These are phyloP conservation scores for Wallacemonas sp. DNA, from an alignment of 208 protist species.

Conservation along the genomic window DNA sequence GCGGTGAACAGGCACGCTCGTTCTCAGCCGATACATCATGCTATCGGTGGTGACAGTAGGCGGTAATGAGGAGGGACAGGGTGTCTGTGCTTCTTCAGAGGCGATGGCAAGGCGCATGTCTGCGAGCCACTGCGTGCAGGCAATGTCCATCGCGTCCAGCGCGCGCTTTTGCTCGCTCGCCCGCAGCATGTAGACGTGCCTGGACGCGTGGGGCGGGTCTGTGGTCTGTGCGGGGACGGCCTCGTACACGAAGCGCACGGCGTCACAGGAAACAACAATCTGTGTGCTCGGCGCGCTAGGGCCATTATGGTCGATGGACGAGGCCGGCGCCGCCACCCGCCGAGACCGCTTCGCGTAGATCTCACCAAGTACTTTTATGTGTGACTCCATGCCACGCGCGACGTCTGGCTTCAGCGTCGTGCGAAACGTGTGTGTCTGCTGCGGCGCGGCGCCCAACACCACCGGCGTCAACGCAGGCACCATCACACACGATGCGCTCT, in stretches of 20 bases:
- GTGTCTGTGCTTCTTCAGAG: neutral
- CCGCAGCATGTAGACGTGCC: neutral
- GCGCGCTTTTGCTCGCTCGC: neutral
- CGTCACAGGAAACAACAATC: neutral
- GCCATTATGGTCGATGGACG: too few species aligned
- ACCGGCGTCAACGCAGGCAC: constrained; percentile 31
- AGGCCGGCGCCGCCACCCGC: too few species aligned
- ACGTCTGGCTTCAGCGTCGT: neutral
- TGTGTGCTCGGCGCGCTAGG: too few species aligned
- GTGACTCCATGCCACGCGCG: constrained; percentile 6
- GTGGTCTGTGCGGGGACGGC: neutral
- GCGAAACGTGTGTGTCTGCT: constrained; percentile 21
- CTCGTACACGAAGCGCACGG: neutral
- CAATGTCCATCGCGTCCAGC: constrained; percentile 16
- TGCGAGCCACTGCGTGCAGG: constrained; percentile 32
- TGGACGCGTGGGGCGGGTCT: neutral
- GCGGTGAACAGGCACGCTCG: too few species aligned
- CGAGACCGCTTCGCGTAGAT: neutral
- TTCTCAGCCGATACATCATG: too few species aligned
- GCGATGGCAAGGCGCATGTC: constrained; percentile 44
- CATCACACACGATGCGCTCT: constrained; percentile 23
- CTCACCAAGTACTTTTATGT: neutral
- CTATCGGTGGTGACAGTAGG: too few species aligned
- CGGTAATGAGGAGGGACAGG: too few species aligned
- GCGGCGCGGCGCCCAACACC: constrained; percentile 21